Conservation (phyloP, 108 stramenopile genomes). For the Cylindrotheca fusiformis region DNA sequence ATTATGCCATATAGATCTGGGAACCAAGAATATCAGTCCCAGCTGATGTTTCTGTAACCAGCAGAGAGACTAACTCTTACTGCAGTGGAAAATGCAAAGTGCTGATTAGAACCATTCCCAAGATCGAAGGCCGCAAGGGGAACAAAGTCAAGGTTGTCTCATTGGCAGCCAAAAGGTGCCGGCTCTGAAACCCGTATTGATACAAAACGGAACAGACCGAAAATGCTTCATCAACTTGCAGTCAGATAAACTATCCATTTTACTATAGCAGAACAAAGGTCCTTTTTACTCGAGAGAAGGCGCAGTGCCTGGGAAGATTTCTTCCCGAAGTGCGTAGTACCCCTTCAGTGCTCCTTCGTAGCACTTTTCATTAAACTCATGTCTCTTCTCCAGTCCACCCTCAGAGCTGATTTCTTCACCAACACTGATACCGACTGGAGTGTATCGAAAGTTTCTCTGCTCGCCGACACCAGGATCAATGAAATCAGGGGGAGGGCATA, state of each 20-base stretch:
- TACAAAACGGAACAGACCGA: too few relatives aligned
- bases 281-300: slow-evolving; percentile 1
- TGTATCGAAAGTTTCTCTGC: slow-evolving; percentile 82
- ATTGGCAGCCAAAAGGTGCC: slow-evolving; percentile 40
- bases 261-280: not conserved
- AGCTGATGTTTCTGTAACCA: slow-evolving; percentile 47
- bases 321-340: slow-evolving; percentile 51
- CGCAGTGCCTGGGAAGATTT: slow-evolving; percentile 37
- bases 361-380: slow-evolving; percentile 66
- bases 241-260: too few relatives aligned
- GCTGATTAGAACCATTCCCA: slow-evolving; percentile 36
- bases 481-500: slow-evolving; percentile 93
- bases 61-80: slow-evolving; percentile 8
- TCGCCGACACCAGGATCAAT: slow-evolving; percentile 83
- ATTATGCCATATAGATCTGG: slow-evolving; percentile 40
- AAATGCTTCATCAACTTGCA: too few relatives aligned
- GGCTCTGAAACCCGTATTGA: too few relatives aligned
- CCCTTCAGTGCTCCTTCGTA: slow-evolving; percentile 43
- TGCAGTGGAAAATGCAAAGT: slow-evolving; percentile 59
- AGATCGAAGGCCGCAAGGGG: slow-evolving; percentile 36
- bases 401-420: slow-evolving; percentile 68
- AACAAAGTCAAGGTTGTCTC: slow-evolving; percentile 64
- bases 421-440: slow-evolving; percentile 71
- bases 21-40: slow-evolving; percentile 47
- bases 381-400: slow-evolving; percentile 67